Percentiles rank a stretch among this genome's conserved stretches.
Conservation (phyloP, 495 filamentous ascomycete species). For the Neurospora terricola region DNA sequence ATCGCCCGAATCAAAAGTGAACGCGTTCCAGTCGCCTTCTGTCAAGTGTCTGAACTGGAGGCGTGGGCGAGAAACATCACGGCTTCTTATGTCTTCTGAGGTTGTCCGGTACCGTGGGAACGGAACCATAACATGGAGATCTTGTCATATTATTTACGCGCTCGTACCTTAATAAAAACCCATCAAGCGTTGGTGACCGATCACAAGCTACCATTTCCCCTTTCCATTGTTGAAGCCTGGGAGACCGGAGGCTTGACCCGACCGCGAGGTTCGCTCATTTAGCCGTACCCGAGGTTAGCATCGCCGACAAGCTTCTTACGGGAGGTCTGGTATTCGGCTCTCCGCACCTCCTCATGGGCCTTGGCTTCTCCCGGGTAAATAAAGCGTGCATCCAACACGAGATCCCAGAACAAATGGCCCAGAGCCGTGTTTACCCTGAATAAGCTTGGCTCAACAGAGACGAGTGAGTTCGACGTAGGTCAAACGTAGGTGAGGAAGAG, state of each 20-base stretch:
- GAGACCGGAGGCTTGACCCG: neutral
- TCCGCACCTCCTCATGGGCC: neutral
- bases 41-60: neutral
- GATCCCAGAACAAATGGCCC: neutral
- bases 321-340: neutral
- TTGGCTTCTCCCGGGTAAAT: neutral
- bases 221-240: neutral
- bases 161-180: neutral
- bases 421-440: neutral
- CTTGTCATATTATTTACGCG: neutral
- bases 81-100: neutral
- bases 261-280: neutral
- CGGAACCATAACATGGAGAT: neutral
- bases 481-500: neutral
- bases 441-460: neutral
- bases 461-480: neutral
- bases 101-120: neutral
- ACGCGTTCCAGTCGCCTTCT: neutral
- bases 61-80: neutral
- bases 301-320: neutral
- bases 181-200: neutral
- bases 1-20: neutral
- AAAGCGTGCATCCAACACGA: neutral
- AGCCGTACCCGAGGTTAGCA: neutral
- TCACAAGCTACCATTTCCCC: neutral